These are phyloP conservation scores for Coemansia sp. DNA, from an alignment of 192 early-diverging fungal genomes.

Conservation along the genomic window DNA sequence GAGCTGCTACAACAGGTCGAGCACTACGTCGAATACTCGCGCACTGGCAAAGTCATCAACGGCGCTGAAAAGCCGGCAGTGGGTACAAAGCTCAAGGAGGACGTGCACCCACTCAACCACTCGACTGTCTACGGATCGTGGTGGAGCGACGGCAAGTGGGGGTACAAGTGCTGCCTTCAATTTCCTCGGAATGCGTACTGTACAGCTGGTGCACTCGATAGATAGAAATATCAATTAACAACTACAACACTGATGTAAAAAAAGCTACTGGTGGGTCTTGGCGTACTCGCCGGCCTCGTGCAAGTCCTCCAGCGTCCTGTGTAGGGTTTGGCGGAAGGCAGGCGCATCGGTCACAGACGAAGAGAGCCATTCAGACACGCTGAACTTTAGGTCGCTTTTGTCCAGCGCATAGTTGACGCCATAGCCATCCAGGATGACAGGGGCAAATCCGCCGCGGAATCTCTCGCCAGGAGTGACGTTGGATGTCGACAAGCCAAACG, in stretches of 20 bases:
- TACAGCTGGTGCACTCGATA: conserved; percentile 39
- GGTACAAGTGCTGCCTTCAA: conserved; percentile 90
- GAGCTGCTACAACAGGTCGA: conserved; percentile 93
- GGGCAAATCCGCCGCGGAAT: conserved; percentile 81
- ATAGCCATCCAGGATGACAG: conserved; percentile 81
- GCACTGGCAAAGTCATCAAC: conserved; percentile 82
- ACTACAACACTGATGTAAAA: no score
- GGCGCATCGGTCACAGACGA: conserved; percentile 59
- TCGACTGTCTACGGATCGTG: conserved; percentile 89
- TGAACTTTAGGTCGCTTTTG: conserved; percentile 66
- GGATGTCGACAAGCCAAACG: conserved; percentile 78
- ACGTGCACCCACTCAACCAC: conserved; percentile 84
- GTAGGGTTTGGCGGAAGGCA: conserved; percentile 61
- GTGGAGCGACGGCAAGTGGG: conserved; percentile 94
- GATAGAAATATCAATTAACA: background rate
- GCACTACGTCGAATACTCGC: conserved; percentile 94
- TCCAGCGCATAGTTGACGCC: conserved; percentile 81
- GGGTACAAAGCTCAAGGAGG: conserved; percentile 83
- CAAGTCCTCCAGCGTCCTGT: conserved; percentile 42
- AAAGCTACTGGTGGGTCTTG: conserved; percentile 3
- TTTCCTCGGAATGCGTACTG: conserved; percentile 84
- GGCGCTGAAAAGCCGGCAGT: conserved; percentile 76
- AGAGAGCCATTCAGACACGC: conserved; percentile 56
- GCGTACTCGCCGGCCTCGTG: conserved; percentile 31
- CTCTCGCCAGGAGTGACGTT: conserved; percentile 71